phyloP scores from a whole-genome alignment of 805 yeast genomes.

The Torulaspora indica region DNA sequence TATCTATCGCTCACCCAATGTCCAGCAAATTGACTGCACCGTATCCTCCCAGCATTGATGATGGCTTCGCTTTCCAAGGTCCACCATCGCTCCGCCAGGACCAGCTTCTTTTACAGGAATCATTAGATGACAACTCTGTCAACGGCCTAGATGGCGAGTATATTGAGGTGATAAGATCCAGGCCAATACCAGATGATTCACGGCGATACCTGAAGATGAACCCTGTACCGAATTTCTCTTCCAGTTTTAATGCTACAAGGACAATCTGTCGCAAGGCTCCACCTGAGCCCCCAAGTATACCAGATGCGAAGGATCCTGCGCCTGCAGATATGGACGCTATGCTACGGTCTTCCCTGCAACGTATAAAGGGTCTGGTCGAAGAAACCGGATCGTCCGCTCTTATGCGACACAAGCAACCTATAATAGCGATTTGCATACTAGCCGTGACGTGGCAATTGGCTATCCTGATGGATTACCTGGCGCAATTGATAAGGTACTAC shows the following conservation, averaged over 20 bases:
- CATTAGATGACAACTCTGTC: background rate
- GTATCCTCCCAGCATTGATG: constrained; percentile 3
- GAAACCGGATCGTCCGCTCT: constrained; percentile 1
- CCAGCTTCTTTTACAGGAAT: background rate
- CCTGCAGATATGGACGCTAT: background rate
- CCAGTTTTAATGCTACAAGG: background rate
- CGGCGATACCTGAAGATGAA: background rate
- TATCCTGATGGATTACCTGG: constrained; percentile 3
- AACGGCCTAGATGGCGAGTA: constrained; percentile 4
- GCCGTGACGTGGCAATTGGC: constrained; percentile 8
- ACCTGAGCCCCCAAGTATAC: background rate
- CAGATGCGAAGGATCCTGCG: background rate
- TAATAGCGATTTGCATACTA: constrained; percentile 1
- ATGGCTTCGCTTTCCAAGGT: background rate
- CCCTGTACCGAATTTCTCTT: constrained; percentile 3
- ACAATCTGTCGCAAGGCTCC: background rate
- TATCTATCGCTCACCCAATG: background rate
- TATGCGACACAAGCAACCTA: constrained; percentile 2
- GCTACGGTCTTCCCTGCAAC: background rate
- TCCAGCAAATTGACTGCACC: background rate
- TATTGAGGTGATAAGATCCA: constrained; percentile 4
- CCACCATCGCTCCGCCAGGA: background rate
- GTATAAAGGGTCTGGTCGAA: constrained; percentile 4
- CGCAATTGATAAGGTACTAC: background rate
- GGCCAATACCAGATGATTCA: background rate